Evolutionary conservation across 768 basidiomycete species (phyloP).

Genomic region (Lyophyllum shimeji): DNA sequence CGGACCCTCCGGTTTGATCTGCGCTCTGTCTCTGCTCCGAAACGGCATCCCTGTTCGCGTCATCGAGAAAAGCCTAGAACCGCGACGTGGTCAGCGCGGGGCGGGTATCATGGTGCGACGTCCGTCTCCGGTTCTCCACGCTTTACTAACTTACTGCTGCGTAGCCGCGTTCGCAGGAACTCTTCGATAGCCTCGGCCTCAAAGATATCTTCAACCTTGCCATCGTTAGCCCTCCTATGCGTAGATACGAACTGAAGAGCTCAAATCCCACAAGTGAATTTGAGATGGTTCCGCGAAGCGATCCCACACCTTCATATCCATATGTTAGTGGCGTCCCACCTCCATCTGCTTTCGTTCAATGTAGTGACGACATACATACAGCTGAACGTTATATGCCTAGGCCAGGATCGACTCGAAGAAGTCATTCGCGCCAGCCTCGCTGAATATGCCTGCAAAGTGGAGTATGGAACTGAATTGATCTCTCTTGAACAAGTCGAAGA

Average conservation of each 20-base stretch:
- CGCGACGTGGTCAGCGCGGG: conserved; percentile 29
- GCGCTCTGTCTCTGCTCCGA: conserved; percentile 39
- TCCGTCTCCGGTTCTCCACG: not conserved
- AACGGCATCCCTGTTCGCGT: conserved; percentile 51
- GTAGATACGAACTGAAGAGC: conserved; percentile 34
- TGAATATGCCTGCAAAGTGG: conserved; percentile 32
- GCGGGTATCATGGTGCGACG: not conserved
- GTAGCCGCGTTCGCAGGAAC: conserved; percentile 45
- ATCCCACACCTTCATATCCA: conserved; percentile 33
- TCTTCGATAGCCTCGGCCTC: conserved; percentile 38
- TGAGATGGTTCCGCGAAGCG: conserved; percentile 28
- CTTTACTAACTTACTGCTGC: not conserved
- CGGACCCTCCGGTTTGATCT: conserved; percentile 45
- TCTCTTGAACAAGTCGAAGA: conserved; percentile 39
- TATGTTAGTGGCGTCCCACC: conserved; percentile 25
- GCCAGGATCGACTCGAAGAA: conserved; percentile 36
- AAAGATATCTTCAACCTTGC: conserved; percentile 33
- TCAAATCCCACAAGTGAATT: conserved; percentile 26
- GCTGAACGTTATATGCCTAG: conserved; percentile 33
- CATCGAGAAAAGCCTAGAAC: conserved; percentile 42
- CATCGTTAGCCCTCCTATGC: conserved; percentile 25
- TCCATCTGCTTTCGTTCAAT: not conserved
- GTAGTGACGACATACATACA: too few species aligned
- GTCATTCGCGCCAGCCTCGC: conserved; percentile 35
- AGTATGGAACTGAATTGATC: conserved; percentile 45